These are phyloP conservation scores for Viridothelium virens DNA, from an alignment of 495 filamentous ascomycete genomes.

Conservation along the genomic window DNA sequence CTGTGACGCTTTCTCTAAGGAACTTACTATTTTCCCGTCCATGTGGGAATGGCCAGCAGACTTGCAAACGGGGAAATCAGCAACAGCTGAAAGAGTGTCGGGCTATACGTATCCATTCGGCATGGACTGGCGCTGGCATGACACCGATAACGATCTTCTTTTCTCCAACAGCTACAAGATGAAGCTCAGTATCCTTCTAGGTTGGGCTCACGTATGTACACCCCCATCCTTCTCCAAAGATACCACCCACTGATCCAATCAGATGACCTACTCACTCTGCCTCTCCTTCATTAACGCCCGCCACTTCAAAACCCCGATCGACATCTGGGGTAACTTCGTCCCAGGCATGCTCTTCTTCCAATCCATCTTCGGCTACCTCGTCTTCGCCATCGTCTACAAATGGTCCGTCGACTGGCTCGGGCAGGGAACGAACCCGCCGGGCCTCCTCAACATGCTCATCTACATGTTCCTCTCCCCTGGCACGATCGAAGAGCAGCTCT, in stretches of 20 bases:
- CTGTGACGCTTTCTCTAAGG: constrained; percentile 94
- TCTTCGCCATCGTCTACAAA: constrained; percentile 90
- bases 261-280: constrained; percentile 96
- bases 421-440: constrained; percentile 59
- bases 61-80: constrained; percentile 49
- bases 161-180: constrained; percentile 99
- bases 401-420: constrained; percentile 86
- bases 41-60: constrained; percentile 77
- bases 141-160: constrained; percentile 82
- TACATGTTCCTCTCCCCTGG: constrained; percentile 97
- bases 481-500: constrained; percentile 64
- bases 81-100: constrained; percentile 57
- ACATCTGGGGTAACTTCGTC: constrained; percentile 94
- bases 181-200: constrained; percentile 95
- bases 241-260: constrained; percentile 19
- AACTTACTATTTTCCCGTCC: constrained; percentile 77
- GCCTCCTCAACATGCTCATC: constrained; percentile 96
- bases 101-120: constrained; percentile 89
- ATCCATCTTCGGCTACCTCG: constrained; percentile 95
- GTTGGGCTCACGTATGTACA: constrained; percentile 71
- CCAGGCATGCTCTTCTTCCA: constrained; percentile 99
- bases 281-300: constrained; percentile 87
- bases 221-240: background rate
- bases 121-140: constrained; percentile 95
- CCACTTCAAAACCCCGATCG: constrained; percentile 87